Conservation (phyloP, 2,329 filamentous ascomycete species). For the Diaporthe sp. region DNA sequence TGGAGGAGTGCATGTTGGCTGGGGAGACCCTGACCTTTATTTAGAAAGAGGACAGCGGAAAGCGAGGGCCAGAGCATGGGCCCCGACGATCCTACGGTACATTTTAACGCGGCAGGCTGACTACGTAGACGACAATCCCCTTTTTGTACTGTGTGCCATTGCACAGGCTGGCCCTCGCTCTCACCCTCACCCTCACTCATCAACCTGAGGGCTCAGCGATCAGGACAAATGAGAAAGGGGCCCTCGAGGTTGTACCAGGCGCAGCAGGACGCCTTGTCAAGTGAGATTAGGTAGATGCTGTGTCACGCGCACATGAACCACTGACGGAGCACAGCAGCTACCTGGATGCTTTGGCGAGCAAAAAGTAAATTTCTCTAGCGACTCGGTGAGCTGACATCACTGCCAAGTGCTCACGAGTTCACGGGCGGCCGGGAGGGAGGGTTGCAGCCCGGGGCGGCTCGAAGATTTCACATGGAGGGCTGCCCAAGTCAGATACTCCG, state of each 20-base stretch:
- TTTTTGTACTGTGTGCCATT: neutral
- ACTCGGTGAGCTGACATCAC: slow-evolving; percentile 27
- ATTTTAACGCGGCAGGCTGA: neutral
- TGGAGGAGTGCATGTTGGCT: slow-evolving; percentile 24
- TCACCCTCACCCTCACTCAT: slow-evolving; percentile 8
- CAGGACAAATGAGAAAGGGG: slow-evolving; percentile 23
- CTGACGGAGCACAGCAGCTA: neutral
- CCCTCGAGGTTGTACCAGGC: neutral
- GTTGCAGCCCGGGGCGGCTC: slow-evolving; percentile 23
- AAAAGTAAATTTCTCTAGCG: slow-evolving; percentile 29
- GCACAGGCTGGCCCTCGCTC: neutral
- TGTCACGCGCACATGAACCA: slow-evolving; percentile 13
- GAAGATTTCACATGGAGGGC: slow-evolving; percentile 15
- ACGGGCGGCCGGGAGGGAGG: neutral
- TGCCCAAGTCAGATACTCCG: slow-evolving; percentile 15
- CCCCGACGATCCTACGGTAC: slow-evolving; percentile 10
- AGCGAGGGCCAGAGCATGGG: slow-evolving; percentile 17
- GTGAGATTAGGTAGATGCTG: slow-evolving; percentile 17
- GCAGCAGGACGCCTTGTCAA: slow-evolving; percentile 25
- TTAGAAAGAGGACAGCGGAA: slow-evolving; percentile 23
- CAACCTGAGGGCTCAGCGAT: slow-evolving; percentile 5
- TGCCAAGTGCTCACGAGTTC: slow-evolving; percentile 16
- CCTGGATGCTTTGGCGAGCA: slow-evolving; percentile 21
- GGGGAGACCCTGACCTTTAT: slow-evolving; percentile 31
- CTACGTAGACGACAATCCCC: neutral